phyloP scores from a whole-genome alignment of 768 basidiomycete species.

The Amanita jacksonii region DNA sequence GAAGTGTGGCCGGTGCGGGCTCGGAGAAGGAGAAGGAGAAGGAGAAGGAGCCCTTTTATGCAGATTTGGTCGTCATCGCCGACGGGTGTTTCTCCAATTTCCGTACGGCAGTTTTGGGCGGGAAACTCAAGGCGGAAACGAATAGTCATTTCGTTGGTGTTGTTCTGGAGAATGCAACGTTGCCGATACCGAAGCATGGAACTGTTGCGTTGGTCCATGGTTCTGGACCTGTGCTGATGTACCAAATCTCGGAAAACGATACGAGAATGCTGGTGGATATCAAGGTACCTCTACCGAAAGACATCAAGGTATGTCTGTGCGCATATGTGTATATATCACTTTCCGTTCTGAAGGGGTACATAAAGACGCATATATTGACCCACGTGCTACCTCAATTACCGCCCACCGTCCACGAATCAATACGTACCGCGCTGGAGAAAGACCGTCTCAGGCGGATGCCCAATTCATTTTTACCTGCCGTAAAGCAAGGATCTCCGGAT shows the following conservation, averaged over 20 bases:
- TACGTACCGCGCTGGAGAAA: slow-evolving; percentile 61
- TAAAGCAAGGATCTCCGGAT: slow-evolving; percentile 47
- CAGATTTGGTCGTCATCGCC: slow-evolving; percentile 78
- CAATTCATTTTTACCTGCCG: slow-evolving; percentile 84
- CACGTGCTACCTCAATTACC: slow-evolving; percentile 82
- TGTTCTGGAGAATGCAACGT: slow-evolving; percentile 63
- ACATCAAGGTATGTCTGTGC: slow-evolving; percentile 52
- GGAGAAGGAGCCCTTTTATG: slow-evolving; percentile 49
- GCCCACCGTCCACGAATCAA: slow-evolving; percentile 49
- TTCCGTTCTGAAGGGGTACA: slow-evolving; percentile 1
- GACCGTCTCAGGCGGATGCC: slow-evolving; percentile 89
- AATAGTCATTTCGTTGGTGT: slow-evolving; percentile 81
- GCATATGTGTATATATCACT: neutral
- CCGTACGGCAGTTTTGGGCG: slow-evolving; percentile 56
- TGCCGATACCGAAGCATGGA: slow-evolving; percentile 72
- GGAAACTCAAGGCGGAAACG: slow-evolving; percentile 39
- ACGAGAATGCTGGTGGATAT: slow-evolving; percentile 93
- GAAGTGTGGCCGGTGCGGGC: slow-evolving; percentile 10
- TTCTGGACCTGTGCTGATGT: slow-evolving; percentile 82
- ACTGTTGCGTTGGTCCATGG: slow-evolving; percentile 78
- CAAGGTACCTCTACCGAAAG: slow-evolving; percentile 71
- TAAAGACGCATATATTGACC: slow-evolving; percentile 56
- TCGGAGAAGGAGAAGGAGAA: slow-evolving; percentile 23
- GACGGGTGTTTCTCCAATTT: slow-evolving; percentile 97
- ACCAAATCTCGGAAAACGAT: slow-evolving; percentile 83